These are phyloP conservation scores for Eucalyptus pauciflora DNA, from an alignment of 345 rosid genomes.

Conservation along the genomic window DNA sequence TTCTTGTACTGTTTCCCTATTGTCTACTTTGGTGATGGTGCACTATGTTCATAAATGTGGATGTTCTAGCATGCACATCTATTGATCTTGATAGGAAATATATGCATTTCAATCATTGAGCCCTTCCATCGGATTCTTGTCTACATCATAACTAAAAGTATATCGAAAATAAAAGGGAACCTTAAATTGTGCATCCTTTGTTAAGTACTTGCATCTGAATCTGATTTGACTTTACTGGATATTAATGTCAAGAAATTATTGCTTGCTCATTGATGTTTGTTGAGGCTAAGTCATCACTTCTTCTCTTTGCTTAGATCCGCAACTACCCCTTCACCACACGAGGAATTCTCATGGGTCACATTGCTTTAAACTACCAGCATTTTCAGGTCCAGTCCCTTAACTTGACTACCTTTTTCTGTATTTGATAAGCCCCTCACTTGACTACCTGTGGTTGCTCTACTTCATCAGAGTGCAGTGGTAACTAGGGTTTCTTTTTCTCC, in stretches of 20 bases:
- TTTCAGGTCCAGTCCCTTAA: conserved; percentile 44
- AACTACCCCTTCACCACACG: conserved; percentile 96
- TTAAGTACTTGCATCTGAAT: background rate
- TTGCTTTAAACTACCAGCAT: conserved; percentile 44
- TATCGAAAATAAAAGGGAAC: background rate
- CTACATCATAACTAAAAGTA: background rate
- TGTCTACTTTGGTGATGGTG: background rate
- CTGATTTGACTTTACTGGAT: background rate
- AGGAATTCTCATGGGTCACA: conserved; percentile 96
- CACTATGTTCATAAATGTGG: background rate
- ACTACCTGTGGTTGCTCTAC: background rate
- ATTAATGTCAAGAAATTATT: background rate
- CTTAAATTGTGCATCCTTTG: background rate
- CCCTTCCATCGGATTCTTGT: background rate
- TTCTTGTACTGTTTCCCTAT: background rate
- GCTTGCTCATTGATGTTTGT: background rate
- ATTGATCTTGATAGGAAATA: background rate
- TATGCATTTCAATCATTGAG: background rate
- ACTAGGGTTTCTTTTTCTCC: background rate
- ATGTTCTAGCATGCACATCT: background rate
- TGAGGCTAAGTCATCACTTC: background rate
- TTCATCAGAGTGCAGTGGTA: background rate
- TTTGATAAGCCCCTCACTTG: background rate
- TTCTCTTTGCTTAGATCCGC: conserved; percentile 46
- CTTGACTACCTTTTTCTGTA: background rate